Evolutionary conservation across 2,329 filamentous ascomycete genomes (phyloP), one percentile per base, ranked within the genome.

Genomic region (Talaromyces sp.): DNA sequence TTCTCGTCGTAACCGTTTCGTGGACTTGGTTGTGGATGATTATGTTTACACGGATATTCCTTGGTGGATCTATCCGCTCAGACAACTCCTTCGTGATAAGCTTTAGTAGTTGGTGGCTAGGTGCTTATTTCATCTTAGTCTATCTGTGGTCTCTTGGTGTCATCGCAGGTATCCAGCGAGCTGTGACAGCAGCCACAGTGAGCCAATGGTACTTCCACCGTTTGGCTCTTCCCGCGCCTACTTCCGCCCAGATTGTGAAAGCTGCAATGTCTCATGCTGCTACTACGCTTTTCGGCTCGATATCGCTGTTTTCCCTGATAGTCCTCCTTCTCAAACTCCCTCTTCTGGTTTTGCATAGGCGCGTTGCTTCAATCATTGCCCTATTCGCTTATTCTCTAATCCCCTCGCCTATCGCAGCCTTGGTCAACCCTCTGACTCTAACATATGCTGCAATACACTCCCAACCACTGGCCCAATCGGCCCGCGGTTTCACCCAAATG

Each of bases 181-280:
- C 92, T 24, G 95, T 93, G 16, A 97, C 94, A 14, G 94, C 93
- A 27, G 95, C 95, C 11, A 97, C 94, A 0, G 94, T 98, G 27
- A 96, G 92, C 47, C 95, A 99, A 78, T 99, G 95, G 95, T 99
- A 99, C 79, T 99, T 98, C 78, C 94, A 98, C 78, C 92, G 95
- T 68, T 90, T 96, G 71, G 88, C 89, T 4, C 86, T 89, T 11
- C 92, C 94, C 5, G 84, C 89, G 9, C 89, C 93, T 2, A 88
- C 91, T 0, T 93, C 92, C 1, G 84, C 85, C 64, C 89, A 93
- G 63, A 90, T 98, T 57, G 92, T 98, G 31, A 83, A 87, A 67
- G 94, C 93, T 7, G 94, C 93, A 14, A 82, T 97, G 52, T 83
- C 84, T 59, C 95, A 99, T 79, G 90, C 93, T 2, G 83, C 87